phyloP scores from a whole-genome alignment of 2,329 filamentous ascomycete species.

The Beauveria pseudobassiana region DNA sequence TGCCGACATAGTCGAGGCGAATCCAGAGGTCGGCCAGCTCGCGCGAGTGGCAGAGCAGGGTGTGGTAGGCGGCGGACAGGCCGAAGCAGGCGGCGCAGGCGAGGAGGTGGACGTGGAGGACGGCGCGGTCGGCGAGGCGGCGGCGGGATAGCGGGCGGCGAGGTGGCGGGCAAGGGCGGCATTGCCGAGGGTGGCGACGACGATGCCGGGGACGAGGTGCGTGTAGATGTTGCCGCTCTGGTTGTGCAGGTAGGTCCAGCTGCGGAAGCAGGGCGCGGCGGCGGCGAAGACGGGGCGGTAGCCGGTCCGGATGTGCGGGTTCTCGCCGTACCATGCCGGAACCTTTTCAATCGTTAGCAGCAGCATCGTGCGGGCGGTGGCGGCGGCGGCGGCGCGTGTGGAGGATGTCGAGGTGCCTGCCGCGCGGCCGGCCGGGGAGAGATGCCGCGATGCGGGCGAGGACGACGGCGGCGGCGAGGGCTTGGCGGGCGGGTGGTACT shows the following conservation, averaged over 20 bases:
- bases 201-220: slow-evolving; percentile 34
- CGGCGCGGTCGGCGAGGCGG: slow-evolving; percentile 26
- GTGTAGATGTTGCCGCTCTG: slow-evolving; percentile 27
- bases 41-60: slow-evolving; percentile 31
- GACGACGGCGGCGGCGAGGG: not conserved
- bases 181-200: slow-evolving; percentile 26
- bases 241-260: slow-evolving; percentile 32
- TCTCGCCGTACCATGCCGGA: slow-evolving; percentile 35
- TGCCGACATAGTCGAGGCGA: slow-evolving; percentile 30
- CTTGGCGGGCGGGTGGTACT: not conserved
- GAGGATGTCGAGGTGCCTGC: no score
- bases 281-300: slow-evolving; percentile 37
- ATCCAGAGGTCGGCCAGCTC: slow-evolving; percentile 28
- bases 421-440: not conserved
- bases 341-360: slow-evolving; percentile 24
- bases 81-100: slow-evolving; percentile 29
- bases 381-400: not conserved
- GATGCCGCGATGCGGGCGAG: not conserved
- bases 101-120: slow-evolving; percentile 32
- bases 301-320: slow-evolving; percentile 31
- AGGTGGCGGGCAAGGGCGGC: slow-evolving; percentile 19
- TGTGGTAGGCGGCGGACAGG: slow-evolving; percentile 31
- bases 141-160: slow-evolving; percentile 23
- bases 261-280: slow-evolving; percentile 27
- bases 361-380: not conserved